Conservation (phyloP, 2,329 filamentous ascomycete genomes). For the Berkeleyomyces basicola region DNA sequence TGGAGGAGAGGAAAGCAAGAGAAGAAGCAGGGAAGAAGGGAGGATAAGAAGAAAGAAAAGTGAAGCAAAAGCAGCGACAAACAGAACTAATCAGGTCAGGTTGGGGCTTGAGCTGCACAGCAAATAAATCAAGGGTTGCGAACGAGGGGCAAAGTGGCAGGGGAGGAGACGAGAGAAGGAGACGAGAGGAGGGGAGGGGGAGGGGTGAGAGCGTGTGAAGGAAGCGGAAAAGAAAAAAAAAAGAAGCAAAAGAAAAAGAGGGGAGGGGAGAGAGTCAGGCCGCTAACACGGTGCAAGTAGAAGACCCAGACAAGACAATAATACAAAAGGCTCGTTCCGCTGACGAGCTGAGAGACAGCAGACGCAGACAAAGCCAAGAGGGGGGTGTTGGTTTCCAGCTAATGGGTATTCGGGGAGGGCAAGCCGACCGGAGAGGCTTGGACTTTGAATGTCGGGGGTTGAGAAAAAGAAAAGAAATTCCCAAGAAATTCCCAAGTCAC, state of each 20-base stretch:
- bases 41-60: not conserved
- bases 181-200: not conserved
- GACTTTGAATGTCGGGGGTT: too few species aligned
- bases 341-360: not conserved
- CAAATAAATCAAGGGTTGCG: not conserved
- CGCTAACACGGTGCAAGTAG: not conserved
- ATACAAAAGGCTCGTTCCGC: not conserved
- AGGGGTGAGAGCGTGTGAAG: constrained; percentile 3
- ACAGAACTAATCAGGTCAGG: not conserved
- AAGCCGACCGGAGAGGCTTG: too few species aligned
- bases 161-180: constrained; percentile 3
- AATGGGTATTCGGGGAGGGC: too few species aligned
- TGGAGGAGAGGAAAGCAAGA: not conserved
- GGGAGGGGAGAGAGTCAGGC: constrained; percentile 5
- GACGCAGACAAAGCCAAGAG: not conserved
- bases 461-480: too few species aligned
- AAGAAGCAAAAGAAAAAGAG: constrained; percentile 12
- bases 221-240: constrained; percentile 10
- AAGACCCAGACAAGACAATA: too few species aligned
- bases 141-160: constrained; percentile 6
- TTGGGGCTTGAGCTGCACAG: not conserved
- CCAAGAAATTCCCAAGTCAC: too few species aligned
- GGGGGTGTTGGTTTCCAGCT: not conserved
- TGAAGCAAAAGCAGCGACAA: not conserved
- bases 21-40: not conserved